phyloP scores from a whole-genome alignment of 1,284 basidiomycete species.

The Fomitopsis palustris region DNA sequence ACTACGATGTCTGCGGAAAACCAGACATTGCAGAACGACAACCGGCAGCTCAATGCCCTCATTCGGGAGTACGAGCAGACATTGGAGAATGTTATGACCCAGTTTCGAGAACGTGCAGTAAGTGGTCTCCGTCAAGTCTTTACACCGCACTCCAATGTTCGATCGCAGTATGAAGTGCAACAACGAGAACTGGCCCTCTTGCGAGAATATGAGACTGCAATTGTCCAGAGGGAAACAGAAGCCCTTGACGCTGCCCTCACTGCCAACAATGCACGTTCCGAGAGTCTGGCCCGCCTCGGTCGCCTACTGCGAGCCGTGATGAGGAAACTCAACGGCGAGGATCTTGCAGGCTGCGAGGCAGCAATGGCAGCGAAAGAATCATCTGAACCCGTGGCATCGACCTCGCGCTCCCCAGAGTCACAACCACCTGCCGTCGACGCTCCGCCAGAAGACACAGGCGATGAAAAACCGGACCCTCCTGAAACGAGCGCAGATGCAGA shows the following conservation, averaged over 20 bases:
- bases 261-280: slow-evolving; percentile 61
- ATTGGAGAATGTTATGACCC: slow-evolving; percentile 92
- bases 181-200: slow-evolving; percentile 90
- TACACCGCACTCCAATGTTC: slow-evolving; percentile 1
- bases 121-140: slow-evolving; percentile 32
- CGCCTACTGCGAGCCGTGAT: slow-evolving; percentile 72
- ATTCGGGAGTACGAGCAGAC: slow-evolving; percentile 98
- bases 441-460: not conserved
- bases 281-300: slow-evolving; percentile 72
- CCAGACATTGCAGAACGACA: slow-evolving; percentile 85
- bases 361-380: slow-evolving; percentile 8
- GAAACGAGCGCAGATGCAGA: slow-evolving; percentile 13
- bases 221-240: slow-evolving; percentile 76
- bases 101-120: slow-evolving; percentile 90
- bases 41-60: slow-evolving; percentile 88
- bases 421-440: slow-evolving; percentile 4
- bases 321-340: slow-evolving; percentile 75
- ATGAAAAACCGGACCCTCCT: not conserved
- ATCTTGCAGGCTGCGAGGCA: slow-evolving; percentile 27
- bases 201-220: slow-evolving; percentile 85
- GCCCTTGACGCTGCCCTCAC: slow-evolving; percentile 61
- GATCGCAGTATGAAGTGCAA: slow-evolving; percentile 82
- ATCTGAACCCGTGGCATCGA: slow-evolving; percentile 2
- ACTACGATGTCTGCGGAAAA: slow-evolving; percentile 83
- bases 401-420: slow-evolving; percentile 4